Evolutionary conservation across 306 rosid species (phyloP).

Genomic region (Comarum palustre): DNA sequence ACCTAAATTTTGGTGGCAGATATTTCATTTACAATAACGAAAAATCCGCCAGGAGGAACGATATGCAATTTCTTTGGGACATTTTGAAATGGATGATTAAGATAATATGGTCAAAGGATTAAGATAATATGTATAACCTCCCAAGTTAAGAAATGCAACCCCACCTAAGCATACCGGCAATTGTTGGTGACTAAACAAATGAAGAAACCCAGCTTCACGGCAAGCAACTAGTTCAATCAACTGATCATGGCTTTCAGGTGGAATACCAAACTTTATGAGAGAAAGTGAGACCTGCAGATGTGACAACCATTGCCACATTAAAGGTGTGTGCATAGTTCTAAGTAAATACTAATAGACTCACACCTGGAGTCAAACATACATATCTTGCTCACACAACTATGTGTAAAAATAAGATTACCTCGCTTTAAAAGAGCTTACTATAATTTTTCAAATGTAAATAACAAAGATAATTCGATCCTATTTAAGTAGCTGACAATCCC

Average conservation of each 20-base stretch:
- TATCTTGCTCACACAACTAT: too few relatives aligned
- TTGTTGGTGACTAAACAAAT: slow-evolving; percentile 92
- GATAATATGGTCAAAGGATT: slow-evolving; percentile 14
- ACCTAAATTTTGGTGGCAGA: not conserved
- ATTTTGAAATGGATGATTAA: not conserved
- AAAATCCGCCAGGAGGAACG: not conserved
- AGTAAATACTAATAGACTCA: too few relatives aligned
- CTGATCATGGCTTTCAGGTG: slow-evolving; percentile 64
- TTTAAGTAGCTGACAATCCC: too few relatives aligned
- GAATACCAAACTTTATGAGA: slow-evolving; percentile 60
- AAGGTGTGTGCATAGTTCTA: slow-evolving; percentile 11
- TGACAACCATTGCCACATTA: slow-evolving; percentile 19
- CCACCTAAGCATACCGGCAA: slow-evolving; percentile 54
- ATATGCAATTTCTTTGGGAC: not conserved
- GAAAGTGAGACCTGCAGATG: slow-evolving; percentile 72
- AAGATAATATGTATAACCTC: slow-evolving; percentile 2
- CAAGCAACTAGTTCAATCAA: slow-evolving; percentile 73
- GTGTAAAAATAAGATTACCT: too few relatives aligned
- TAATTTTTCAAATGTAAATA: too few relatives aligned
- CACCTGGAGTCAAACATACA: too few relatives aligned
- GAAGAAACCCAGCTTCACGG: slow-evolving; percentile 58
- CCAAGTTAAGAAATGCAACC: slow-evolving; percentile 14
- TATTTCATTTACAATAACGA: not conserved
- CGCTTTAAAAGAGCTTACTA: too few relatives aligned
- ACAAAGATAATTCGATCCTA: too few relatives aligned